These are phyloP conservation scores for Penicillium fuscoglaucum DNA, from an alignment of 2,329 filamentous ascomycete species.

Conservation along the genomic window DNA sequence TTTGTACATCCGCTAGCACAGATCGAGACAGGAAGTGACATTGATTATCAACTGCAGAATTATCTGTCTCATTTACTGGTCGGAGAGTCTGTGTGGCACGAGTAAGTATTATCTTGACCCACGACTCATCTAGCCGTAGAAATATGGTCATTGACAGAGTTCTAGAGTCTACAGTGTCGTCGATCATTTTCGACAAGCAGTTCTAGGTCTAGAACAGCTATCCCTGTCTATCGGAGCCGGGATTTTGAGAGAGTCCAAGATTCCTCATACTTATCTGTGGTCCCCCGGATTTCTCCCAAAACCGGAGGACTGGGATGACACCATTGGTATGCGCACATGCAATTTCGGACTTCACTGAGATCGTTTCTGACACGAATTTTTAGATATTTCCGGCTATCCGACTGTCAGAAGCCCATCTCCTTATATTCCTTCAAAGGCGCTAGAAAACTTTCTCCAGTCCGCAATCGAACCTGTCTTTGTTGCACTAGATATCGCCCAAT, in stretches of 20 bases:
- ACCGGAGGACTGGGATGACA: slow-evolving; percentile 5
- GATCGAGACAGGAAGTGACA: neutral
- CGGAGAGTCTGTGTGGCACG: slow-evolving; percentile 2
- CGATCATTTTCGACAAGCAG: neutral
- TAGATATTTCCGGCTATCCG: neutral
- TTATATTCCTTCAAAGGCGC: neutral
- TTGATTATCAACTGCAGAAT: slow-evolving; percentile 3
- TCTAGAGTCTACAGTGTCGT: neutral
- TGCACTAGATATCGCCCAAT: neutral
- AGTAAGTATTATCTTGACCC: neutral
- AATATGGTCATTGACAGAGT: neutral
- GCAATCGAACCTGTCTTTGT: neutral
- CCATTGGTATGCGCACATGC: neutral
- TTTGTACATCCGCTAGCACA: slow-evolving; percentile 9
- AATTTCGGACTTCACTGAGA: neutral
- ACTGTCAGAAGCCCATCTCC: too few species aligned
- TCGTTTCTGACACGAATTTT: neutral
- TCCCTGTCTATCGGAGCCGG: neutral
- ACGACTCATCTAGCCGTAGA: neutral
- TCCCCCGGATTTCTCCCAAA: neutral
- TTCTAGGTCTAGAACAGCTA: neutral
- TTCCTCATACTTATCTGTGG: slow-evolving; percentile 12
- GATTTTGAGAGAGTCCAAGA: neutral
- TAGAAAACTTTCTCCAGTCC: neutral
- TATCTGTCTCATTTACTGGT: slow-evolving; percentile 9